A percentile compares a stretch with the other conserved stretches of the same genome.
These are phyloP conservation scores for Penicillium brevicompactum DNA, from an alignment of 2,329 filamentous ascomycete species.

Conservation along the genomic window DNA sequence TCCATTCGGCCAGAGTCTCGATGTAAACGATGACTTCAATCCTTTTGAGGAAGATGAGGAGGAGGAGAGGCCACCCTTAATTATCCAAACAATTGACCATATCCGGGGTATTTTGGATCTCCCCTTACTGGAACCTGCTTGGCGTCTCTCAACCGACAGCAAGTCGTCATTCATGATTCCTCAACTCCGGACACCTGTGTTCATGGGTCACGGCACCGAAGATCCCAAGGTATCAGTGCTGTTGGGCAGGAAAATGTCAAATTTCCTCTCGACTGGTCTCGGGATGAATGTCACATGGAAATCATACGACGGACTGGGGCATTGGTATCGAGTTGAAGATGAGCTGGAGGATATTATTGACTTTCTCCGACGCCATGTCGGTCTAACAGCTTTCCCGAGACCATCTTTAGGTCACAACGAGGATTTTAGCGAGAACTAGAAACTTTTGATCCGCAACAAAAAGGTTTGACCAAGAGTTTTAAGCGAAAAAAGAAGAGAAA, in stretches of 20 bases:
- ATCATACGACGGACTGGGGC: constrained; percentile 9
- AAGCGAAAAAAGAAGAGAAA: too few relatives aligned
- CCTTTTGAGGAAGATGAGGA: constrained; percentile 16
- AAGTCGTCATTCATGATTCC: not conserved
- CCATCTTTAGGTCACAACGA: not conserved
- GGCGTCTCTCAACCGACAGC: not conserved
- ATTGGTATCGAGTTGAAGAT: constrained; percentile 17
- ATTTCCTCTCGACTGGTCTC: constrained; percentile 13
- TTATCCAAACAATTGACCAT: constrained; percentile 31
- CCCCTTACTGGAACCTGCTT: constrained; percentile 1
- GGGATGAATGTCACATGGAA: constrained; percentile 23
- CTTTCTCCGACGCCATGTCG: constrained; percentile 5
- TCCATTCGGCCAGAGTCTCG: not conserved
- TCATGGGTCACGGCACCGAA: constrained; percentile 19
- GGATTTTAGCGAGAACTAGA: too few relatives aligned
- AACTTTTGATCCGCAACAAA: too few relatives aligned
- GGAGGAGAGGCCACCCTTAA: constrained; percentile 14
- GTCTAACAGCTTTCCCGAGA: not conserved
- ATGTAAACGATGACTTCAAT: constrained; percentile 23
- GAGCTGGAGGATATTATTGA: constrained; percentile 15
- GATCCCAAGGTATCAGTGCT: constrained; percentile 16
- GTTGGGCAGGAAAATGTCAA: constrained; percentile 17
- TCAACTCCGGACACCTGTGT: constrained; percentile 17
- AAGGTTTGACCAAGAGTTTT: too few relatives aligned
- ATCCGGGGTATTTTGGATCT: constrained; percentile 37